phyloP scores from a whole-genome alignment of 2,329 filamentous ascomycete genomes.

The Escovopsis sp. region DNA sequence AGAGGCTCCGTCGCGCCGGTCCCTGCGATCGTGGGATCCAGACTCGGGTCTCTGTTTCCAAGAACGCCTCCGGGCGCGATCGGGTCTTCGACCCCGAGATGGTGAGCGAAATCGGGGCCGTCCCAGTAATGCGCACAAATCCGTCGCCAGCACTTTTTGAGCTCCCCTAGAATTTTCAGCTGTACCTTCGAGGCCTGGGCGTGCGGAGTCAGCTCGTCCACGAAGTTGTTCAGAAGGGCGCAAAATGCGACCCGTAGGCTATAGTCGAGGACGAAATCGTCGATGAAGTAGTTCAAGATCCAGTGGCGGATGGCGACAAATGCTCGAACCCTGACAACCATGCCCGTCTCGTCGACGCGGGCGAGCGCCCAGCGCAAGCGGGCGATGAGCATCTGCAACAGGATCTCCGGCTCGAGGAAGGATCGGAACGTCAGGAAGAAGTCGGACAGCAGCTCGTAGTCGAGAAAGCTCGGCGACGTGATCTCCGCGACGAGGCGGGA shows the following conservation, averaged over 20 bases:
- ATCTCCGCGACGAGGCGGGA: slow-evolving; percentile 89
- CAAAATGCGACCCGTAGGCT: slow-evolving; percentile 66
- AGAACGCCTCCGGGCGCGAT: slow-evolving; percentile 63
- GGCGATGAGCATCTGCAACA: slow-evolving; percentile 72
- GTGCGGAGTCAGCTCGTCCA: slow-evolving; percentile 36
- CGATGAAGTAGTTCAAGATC: slow-evolving; percentile 94
- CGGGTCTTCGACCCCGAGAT: slow-evolving; percentile 45
- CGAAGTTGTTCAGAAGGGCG: slow-evolving; percentile 56
- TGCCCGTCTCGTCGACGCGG: slow-evolving; percentile 66
- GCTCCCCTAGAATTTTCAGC: slow-evolving; percentile 76
- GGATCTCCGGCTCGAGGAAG: slow-evolving; percentile 62
- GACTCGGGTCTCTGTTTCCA: slow-evolving; percentile 39
- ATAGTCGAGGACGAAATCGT: slow-evolving; percentile 75
- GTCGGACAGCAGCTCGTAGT: slow-evolving; percentile 92
- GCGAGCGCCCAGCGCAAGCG: slow-evolving; percentile 76
- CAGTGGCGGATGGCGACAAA: slow-evolving; percentile 94
- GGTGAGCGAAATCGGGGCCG: slow-evolving; percentile 47
- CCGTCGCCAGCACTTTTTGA: slow-evolving; percentile 95
- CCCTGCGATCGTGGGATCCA: slow-evolving; percentile 41
- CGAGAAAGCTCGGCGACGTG: slow-evolving; percentile 85
- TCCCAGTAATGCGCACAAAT: slow-evolving; percentile 89
- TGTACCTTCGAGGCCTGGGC: slow-evolving; percentile 33
- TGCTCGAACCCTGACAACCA: slow-evolving; percentile 86
- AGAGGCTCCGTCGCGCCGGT: slow-evolving; percentile 27
- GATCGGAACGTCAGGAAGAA: slow-evolving; percentile 93